A percentile compares a stretch with the other conserved stretches of the same genome.
phyloP scores from a whole-genome alignment of 345 rosid species.

The Salix purpurea region DNA sequence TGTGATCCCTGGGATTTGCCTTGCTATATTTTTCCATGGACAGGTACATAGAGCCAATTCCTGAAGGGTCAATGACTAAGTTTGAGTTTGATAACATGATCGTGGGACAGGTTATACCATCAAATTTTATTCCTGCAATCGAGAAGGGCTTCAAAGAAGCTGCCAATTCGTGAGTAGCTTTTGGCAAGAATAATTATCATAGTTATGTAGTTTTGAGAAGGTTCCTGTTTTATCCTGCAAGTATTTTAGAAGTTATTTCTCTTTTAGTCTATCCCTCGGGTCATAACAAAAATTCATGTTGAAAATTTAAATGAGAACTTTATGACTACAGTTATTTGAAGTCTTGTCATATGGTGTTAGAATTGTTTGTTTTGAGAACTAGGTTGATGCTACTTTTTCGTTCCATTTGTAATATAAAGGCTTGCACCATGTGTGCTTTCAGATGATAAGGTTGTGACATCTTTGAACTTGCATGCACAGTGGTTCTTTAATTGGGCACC shows the following conservation, averaged over 20 bases:
- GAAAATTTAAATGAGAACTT: not conserved
- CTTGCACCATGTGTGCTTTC: not conserved
- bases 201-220: not conserved
- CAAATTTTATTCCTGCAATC: conserved; percentile 87
- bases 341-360: not conserved
- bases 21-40: conserved; percentile 3
- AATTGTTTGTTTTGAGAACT: not conserved
- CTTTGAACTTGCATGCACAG: conserved; percentile 35
- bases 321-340: not conserved
- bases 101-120: conserved; percentile 94
- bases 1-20: not conserved
- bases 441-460: not conserved
- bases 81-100: conserved; percentile 92
- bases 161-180: conserved; percentile 76
- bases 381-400: not conserved
- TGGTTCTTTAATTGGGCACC: conserved; percentile 94
- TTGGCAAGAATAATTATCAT: not conserved
- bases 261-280: not conserved
- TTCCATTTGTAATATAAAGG: not conserved
- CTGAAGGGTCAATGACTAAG: conserved; percentile 54
- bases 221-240: not conserved
- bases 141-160: conserved; percentile 99
- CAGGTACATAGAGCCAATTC: conserved; percentile 86
- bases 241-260: not conserved
- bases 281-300: not conserved